A percentile compares a stretch with the other conserved stretches of the same genome.
Evolutionary conservation across 2,329 filamentous ascomycete genomes (phyloP).

Genomic region (Epichloe hybrida): DNA sequence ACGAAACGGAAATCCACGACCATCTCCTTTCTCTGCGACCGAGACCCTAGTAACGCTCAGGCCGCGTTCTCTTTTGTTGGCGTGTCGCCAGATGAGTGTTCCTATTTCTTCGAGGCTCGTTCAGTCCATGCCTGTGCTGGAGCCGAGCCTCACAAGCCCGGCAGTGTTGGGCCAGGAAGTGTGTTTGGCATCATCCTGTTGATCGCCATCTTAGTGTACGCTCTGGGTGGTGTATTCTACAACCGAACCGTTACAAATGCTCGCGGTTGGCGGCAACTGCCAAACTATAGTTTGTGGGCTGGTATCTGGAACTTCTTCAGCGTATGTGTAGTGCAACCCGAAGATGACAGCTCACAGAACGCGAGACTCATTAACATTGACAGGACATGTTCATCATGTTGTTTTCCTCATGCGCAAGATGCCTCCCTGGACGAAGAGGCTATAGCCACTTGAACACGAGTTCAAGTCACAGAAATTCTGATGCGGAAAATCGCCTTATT

Average conservation of each 20-base stretch:
- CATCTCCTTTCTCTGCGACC: slow-evolving; percentile 88
- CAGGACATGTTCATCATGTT: slow-evolving; percentile 55
- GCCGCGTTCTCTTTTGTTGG: slow-evolving; percentile 75
- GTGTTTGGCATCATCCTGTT: slow-evolving; percentile 78
- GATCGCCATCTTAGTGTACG: slow-evolving; percentile 70
- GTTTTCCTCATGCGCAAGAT: slow-evolving; percentile 54
- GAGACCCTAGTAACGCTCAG: slow-evolving; percentile 54
- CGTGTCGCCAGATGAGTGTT: slow-evolving; percentile 72
- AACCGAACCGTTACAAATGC: slow-evolving; percentile 90
- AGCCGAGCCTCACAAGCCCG: slow-evolving; percentile 55
- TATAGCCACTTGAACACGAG: slow-evolving; percentile 51
- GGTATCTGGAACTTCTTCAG: slow-evolving; percentile 72
- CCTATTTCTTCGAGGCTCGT: slow-evolving; percentile 90
- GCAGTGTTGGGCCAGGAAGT: slow-evolving; percentile 57
- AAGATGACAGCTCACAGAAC: slow-evolving; percentile 17
- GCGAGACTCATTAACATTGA: slow-evolving; percentile 4
- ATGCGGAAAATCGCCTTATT: slow-evolving; percentile 88
- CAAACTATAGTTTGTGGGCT: slow-evolving; percentile 88
- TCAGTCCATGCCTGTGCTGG: slow-evolving; percentile 66
- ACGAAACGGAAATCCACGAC: slow-evolving; percentile 60
- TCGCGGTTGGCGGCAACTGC: slow-evolving; percentile 85
- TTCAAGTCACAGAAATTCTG: slow-evolving; percentile 38
- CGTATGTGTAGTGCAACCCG: slow-evolving; percentile 32
- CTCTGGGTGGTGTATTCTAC: slow-evolving; percentile 88
- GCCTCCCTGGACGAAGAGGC: slow-evolving; percentile 50